Base-by-base conservation (phyloP, 768 basidiomycete genomes). In the Lactifluus subvellereus region DNA sequence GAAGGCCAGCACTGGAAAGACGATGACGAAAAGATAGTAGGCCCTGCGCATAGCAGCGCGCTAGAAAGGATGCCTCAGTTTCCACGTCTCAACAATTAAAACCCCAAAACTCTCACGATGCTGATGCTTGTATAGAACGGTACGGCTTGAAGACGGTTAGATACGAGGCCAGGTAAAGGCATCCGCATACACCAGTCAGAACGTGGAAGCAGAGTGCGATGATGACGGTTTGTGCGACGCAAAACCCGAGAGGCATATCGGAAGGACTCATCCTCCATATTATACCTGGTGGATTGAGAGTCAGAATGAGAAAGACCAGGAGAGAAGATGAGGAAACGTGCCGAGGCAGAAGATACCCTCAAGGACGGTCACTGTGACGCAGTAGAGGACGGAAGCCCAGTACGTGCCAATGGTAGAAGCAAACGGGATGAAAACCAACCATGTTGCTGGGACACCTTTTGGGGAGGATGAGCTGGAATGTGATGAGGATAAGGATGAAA, bases 221-320 rank as follows among this genome's bases (percentile, higher is more conserved):
- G 42, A 69, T 50, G 30, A 67, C 49, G 32, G 69, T 40, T 50
- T 66, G 69, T 22, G 64, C 67, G 40, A 82, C 72, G 68, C 87
- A 88, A 66, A 88, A 87, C 33, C 69, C 66, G 40, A 69, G 73
- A 9, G 85, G 83, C 85, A 88, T 88, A 20, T 62, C 69, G 54
- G 74, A 75, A 0, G 86, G 84, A 66, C 84, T 75, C 86, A 88
- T 87, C 55, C 73, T 71, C 78, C 83, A 87, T 14, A 84, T 76
- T 73, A 88, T 79, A 11, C 86, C 87, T 87, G 54, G 27, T 22
- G 48, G 18, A 47, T 33, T 35, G 37, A 18, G 11, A 7, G 33
- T 37, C 42, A 65, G 30, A 67, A 50, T 35, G 42, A 40, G 50
- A 54, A 51, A 18, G 20, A 33, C 22, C n/a, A 38, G 22, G 49